Evolutionary conservation across 2,329 filamentous ascomycete genomes (phyloP).

Genomic region (Aureobasidium sp.): DNA sequence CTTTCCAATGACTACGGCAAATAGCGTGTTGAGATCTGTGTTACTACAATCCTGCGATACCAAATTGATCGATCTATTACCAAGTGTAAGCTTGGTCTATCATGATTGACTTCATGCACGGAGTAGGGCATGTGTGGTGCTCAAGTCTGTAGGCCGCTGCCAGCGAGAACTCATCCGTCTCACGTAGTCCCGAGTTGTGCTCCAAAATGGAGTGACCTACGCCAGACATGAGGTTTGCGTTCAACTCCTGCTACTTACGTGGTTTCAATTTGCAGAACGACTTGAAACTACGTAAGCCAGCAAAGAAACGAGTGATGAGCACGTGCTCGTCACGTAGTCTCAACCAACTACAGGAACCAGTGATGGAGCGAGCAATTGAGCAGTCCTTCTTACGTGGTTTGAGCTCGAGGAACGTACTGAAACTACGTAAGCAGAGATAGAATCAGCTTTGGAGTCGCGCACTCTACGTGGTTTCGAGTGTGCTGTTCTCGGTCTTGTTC

Average conservation of each 20-base stretch:
- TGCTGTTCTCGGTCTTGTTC: conserved; percentile 1
- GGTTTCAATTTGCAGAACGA: background rate
- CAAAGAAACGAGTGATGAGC: background rate
- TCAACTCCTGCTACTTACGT: background rate
- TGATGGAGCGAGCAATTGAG: background rate
- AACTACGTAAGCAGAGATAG: conserved; percentile 1
- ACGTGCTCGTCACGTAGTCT: background rate
- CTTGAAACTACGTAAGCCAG: background rate
- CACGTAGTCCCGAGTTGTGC: conserved; percentile 1
- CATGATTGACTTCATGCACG: background rate
- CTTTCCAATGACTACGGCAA: background rate
- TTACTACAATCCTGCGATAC: background rate
- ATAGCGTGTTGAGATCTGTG: background rate
- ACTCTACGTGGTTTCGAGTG: background rate
- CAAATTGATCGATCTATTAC: background rate
- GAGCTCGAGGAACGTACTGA: background rate
- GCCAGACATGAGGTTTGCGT: background rate
- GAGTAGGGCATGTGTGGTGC: background rate
- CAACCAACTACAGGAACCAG: background rate
- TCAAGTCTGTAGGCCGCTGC: background rate
- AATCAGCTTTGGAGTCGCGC: background rate
- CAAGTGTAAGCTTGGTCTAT: background rate
- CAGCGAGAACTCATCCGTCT: background rate
- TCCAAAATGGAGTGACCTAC: background rate
- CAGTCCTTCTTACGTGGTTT: conserved; percentile 3